Base-by-base conservation (phyloP, 2,329 filamentous ascomycete species). In the Parafenestella ontariensis region DNA sequence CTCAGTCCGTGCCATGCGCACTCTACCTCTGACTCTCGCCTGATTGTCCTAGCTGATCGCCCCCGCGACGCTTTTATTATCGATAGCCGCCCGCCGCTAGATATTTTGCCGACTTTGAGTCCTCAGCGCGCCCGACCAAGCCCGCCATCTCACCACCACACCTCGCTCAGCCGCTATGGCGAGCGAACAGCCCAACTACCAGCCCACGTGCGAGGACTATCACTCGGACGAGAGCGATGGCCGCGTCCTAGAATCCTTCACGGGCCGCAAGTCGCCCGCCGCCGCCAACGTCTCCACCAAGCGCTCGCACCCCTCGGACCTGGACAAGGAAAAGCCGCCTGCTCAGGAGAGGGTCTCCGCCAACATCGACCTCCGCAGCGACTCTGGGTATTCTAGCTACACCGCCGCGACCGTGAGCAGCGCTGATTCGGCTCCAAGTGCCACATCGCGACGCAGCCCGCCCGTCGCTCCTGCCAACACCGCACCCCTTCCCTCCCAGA, bases 301-400 rank as follows among this genome's bases (percentile, higher is more conserved):
- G 76, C 76, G 78, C 59, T 79, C 82, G 42, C 69, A 72, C 36
- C 75, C 71, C 61, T 72, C 66, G 31, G 64, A 72, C 62, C 46
- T 77, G 64, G 65, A 69, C 61, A 57, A 65, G 64, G 63, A 67
- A 61, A 71, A 69, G 67, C 55, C 67, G 47, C 58, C 66, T 34
- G 56, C 47, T 21, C 53, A 53, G 34, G 64, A 69, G 44, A 65
- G 65, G 53, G 63, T 61, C 53, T 55, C 58, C 33, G 50, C 62
- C 59, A 72, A 73, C 62, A 74, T 77, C 56, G 81, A 85, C 72
- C 76, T 78, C 68, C 79, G 81, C 64, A 85, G 82, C 75, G 85
- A 88, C 75, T 86, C 84, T 62, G 85, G 85, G 65, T 87, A 87
- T 78, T 86, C 83, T 59, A 86, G 83, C 77, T 80, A 81, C 67